Percentiles rank a stretch among this genome's conserved stretches.
Evolutionary conservation across 2,329 filamentous ascomycete species (phyloP).

Genomic region (Colletotrichum coccodes): DNA sequence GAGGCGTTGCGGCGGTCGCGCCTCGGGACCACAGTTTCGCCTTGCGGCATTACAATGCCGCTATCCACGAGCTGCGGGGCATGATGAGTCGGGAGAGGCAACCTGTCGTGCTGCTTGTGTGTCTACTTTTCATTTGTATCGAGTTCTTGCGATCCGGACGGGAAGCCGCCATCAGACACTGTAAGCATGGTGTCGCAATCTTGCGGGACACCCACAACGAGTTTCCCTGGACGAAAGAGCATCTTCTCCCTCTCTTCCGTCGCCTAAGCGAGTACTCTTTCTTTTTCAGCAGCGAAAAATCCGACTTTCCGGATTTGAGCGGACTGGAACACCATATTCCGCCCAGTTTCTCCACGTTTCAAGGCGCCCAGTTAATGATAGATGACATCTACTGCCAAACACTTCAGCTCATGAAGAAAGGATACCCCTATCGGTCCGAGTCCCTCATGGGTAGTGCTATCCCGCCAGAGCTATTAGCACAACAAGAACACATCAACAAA

Average conservation of each 20-base stretch:
- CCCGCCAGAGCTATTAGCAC: not conserved
- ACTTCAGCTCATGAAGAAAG: constrained; percentile 42
- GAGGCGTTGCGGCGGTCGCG: not conserved
- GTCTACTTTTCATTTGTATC: constrained; percentile 63
- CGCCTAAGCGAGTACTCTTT: constrained; percentile 16
- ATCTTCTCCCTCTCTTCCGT: constrained; percentile 21
- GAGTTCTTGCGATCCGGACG: constrained; percentile 56
- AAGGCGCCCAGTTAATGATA: constrained; percentile 45
- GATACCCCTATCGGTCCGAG: constrained; percentile 40
- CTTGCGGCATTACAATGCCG: constrained; percentile 58
- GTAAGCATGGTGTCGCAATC: constrained; percentile 28
- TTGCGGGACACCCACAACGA: constrained; percentile 13
- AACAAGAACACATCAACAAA: constrained; percentile 4
- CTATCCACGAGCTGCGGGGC: constrained; percentile 54
- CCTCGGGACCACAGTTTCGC: constrained; percentile 44
- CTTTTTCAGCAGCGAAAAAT: constrained; percentile 26
- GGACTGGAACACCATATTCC: constrained; percentile 3
- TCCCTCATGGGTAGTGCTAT: not conserved
- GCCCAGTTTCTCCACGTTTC: constrained; percentile 29
- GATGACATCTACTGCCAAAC: constrained; percentile 41
- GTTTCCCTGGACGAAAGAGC: constrained; percentile 25
- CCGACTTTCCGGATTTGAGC: constrained; percentile 34
- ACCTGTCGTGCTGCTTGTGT: constrained; percentile 52
- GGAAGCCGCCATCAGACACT: constrained; percentile 21
- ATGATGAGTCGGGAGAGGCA: constrained; percentile 38